Base-by-base conservation (phyloP, 1,284 basidiomycete genomes). In the Afroboletus lepidellus region DNA sequence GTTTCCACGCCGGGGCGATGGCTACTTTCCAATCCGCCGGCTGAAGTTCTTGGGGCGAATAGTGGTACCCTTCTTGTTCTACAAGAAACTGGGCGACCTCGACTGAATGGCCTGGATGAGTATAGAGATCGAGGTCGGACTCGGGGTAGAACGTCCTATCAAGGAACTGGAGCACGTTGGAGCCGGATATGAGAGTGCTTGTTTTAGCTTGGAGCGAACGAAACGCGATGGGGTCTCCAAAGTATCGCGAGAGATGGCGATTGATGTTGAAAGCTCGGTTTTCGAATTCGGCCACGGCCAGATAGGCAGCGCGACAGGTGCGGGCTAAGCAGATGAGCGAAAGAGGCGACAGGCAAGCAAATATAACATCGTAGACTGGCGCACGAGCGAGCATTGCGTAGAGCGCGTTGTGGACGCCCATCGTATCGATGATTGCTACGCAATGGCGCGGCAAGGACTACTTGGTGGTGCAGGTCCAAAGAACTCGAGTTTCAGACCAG, bases 51-150 rank as follows among this genome's bases (percentile, higher is more conserved):
- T 45, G 33, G 16, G 61, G 55, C 2, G 2, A 12, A 30, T 62
- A 73, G 0, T 15, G 13, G 45, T 74, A 75, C 0, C 70, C 70
- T 30, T 69, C 59, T 2, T 2, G 20, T 16, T 60, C 33, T 5
- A 62, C 46, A 1, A 75, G 57, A 56, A 67, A 72, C 8, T 25
- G 39, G 5, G 60, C 63, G 3, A 76, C 58, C 24, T 61, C 61
- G 24, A 55, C 45, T 20, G 64, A 53, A 42, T 59, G 60, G 0
- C 58, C 59, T 1, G 61, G 61, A 12, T 71, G 62, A 11, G 71
- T 68, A 57, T 79, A 81, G 3, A 80, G 36, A 48, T 81, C 80
- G 2, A 81, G 71, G 59, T 80, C 79, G 3, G 76, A 68, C 18
- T 72, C 69, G 2, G 72, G 70, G 57, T 79, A 81, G 25, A 64